phyloP scores from a whole-genome alignment of 352 stramenopile species.

The Phytopythium ostracodes region DNA sequence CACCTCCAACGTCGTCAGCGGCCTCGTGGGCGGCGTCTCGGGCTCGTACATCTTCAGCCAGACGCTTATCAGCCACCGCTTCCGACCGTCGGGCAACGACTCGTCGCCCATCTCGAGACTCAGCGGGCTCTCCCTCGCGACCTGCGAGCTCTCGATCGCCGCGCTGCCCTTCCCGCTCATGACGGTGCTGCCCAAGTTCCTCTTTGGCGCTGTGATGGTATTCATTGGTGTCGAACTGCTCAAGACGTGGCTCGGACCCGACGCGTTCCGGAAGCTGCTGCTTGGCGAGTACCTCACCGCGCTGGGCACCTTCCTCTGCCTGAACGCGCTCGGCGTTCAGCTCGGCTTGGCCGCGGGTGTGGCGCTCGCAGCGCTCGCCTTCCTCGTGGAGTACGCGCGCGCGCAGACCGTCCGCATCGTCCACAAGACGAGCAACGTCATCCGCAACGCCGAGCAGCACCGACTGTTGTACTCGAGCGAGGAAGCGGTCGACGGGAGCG shows the following conservation, averaged over 20 bases:
- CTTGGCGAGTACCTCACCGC: conserved; percentile 88
- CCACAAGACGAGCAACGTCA: conserved; percentile 61
- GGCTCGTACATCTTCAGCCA: conserved; percentile 94
- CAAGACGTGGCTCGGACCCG: conserved; percentile 60
- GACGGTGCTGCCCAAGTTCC: conserved; percentile 92
- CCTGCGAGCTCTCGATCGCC: conserved; percentile 54
- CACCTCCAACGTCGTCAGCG: conserved; percentile 89
- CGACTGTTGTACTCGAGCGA: conserved; percentile 33
- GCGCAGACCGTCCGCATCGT: conserved; percentile 51
- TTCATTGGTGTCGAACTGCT: conserved; percentile 96
- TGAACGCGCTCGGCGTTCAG: conserved; percentile 90
- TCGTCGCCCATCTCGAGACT: neutral
- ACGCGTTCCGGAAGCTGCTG: conserved; percentile 54
- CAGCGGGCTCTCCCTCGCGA: conserved; percentile 44
- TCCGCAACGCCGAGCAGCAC: conserved; percentile 62
- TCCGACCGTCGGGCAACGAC: conserved; percentile 24
- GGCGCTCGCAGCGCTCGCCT: conserved; percentile 58
- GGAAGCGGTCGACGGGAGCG: conserved; percentile 5
- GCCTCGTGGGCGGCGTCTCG: conserved; percentile 80
- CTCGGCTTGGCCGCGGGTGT: conserved; percentile 63
- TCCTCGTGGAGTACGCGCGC: conserved; percentile 80
- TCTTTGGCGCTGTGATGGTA: conserved; percentile 96
- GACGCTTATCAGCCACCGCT: conserved; percentile 86
- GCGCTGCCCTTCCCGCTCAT: conserved; percentile 89
- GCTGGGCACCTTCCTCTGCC: conserved; percentile 87